These are phyloP conservation scores for Symbiodinium pilosum DNA, from an alignment of 73 alveolate genomes.

Conservation along the genomic window DNA sequence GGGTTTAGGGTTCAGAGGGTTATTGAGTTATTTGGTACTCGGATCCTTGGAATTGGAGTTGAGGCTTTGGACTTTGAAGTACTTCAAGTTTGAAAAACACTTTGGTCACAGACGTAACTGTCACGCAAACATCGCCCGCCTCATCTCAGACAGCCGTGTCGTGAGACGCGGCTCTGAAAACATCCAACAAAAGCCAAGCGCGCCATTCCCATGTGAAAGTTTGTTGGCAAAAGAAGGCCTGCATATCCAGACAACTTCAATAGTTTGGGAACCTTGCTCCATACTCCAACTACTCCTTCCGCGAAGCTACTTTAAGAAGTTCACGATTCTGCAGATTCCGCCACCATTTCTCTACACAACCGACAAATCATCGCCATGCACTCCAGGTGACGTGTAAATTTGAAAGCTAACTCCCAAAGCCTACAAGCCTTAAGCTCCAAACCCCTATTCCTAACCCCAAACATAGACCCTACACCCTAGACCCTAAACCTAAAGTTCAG, in stretches of 20 bases:
- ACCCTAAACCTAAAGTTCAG: background rate
- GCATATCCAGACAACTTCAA: no score
- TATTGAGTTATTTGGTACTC: background rate
- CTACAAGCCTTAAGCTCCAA: background rate
- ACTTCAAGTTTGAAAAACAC: background rate
- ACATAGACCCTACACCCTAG: background rate
- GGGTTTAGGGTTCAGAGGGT: background rate
- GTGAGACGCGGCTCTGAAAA: background rate
- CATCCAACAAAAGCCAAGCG: no score
- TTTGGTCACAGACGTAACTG: background rate
- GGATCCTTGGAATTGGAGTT: background rate
- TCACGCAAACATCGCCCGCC: background rate
- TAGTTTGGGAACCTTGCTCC: no score
- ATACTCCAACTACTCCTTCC: no score
- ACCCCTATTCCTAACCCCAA: background rate
- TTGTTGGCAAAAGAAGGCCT: no score
- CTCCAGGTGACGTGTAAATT: background rate
- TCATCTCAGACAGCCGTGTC: no score
- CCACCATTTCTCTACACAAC: no score
- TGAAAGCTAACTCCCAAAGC: background rate
- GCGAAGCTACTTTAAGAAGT: no score
- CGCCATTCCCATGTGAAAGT: no score
- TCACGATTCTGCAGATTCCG: no score
- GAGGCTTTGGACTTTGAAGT: background rate
- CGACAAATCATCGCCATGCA: background rate